Evolutionary conservation across 1,139 yeast genomes (phyloP).

Genomic region (Candida sp.): DNA sequence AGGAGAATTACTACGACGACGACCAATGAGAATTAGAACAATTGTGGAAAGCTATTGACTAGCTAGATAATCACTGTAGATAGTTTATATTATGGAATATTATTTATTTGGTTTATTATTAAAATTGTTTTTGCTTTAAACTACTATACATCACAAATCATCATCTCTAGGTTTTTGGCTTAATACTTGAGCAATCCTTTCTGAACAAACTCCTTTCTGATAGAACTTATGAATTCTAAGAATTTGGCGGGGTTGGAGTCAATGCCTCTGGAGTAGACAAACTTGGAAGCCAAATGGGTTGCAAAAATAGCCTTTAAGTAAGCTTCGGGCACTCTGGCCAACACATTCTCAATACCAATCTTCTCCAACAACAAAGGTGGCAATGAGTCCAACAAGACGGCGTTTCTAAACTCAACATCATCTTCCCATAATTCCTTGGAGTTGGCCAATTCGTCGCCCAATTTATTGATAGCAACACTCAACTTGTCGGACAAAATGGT

Average conservation of each 20-base stretch:
- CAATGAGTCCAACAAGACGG: constrained; percentile 75
- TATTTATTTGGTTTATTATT: background rate
- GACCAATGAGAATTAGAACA: background rate
- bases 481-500: constrained; percentile 85
- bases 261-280: constrained; percentile 86
- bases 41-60: background rate
- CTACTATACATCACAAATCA: background rate
- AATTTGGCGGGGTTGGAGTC: constrained; percentile 84
- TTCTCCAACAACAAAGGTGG: constrained; percentile 74
- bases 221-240: constrained; percentile 67
- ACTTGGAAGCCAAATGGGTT: constrained; percentile 85
- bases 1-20: background rate
- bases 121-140: background rate
- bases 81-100: background rate
- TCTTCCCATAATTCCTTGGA: constrained; percentile 87
- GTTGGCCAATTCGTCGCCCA: constrained; percentile 86
- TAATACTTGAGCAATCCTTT: constrained; percentile 29
- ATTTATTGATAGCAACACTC: constrained; percentile 84
- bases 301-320: constrained; percentile 92
- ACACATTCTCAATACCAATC: constrained; percentile 76
- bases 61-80: background rate
- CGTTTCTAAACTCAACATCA: constrained; percentile 77
- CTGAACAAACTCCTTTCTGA: constrained; percentile 42
- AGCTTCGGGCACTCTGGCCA: constrained; percentile 83
- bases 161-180: background rate